Evolutionary conservation across 2,329 filamentous ascomycete genomes (phyloP).

Genomic region (Penicillium rolfsii): DNA sequence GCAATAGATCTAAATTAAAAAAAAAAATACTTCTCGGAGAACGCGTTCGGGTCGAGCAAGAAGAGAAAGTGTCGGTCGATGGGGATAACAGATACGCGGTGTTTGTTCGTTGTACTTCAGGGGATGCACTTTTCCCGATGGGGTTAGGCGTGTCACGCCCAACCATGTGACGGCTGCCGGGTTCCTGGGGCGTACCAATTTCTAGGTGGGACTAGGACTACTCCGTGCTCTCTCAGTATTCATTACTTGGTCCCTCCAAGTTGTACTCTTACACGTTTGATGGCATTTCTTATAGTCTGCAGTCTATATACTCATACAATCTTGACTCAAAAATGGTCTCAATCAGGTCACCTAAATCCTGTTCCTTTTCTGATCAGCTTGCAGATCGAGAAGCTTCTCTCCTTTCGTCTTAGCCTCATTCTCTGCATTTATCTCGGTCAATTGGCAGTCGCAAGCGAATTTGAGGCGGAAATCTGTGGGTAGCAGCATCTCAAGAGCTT

Average conservation of each 20-base stretch:
- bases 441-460: constrained; percentile 67
- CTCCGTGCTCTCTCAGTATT: too few species aligned
- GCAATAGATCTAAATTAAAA: constrained; percentile 25
- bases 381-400: constrained; percentile 22
- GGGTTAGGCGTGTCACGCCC: constrained; percentile 22
- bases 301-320: background rate
- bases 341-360: background rate
- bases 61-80: constrained; percentile 16
- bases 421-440: constrained; percentile 15
- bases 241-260: background rate
- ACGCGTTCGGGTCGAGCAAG: constrained; percentile 12
- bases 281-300: background rate
- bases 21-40: constrained; percentile 8
- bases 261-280: background rate
- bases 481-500: constrained; percentile 53
- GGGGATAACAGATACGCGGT: constrained; percentile 26
- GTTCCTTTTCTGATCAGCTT: constrained; percentile 24
- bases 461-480: constrained; percentile 61
- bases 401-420: constrained; percentile 17
- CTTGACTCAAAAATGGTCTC: background rate
- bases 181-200: constrained; percentile 16
- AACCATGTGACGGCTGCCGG: constrained; percentile 27
- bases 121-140: constrained; percentile 26
- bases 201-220: background rate
- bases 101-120: constrained; percentile 32